Percentiles rank a stretch among this genome's conserved stretches.
phyloP scores from a whole-genome alignment of 2,329 filamentous ascomycete genomes.

The Chaetomiaceae sp. region DNA sequence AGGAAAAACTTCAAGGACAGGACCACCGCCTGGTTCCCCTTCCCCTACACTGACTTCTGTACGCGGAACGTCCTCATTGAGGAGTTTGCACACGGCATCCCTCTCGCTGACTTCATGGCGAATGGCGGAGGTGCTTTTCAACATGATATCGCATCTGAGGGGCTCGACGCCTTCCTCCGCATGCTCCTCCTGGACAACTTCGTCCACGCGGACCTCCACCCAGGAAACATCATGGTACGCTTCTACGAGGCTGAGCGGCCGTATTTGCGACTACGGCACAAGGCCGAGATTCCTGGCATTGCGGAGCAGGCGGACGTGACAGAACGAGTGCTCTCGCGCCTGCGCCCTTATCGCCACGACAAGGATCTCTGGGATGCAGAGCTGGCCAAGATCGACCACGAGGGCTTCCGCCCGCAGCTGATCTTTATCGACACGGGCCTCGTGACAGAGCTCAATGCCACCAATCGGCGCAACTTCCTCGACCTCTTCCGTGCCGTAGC shows the following conservation, averaged over 20 bases:
- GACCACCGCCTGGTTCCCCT: slow-evolving; percentile 94
- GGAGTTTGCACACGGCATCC: slow-evolving; percentile 92
- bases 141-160: slow-evolving; percentile 89
- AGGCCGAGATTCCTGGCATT: slow-evolving; percentile 24
- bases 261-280: slow-evolving; percentile 38
- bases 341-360: slow-evolving; percentile 62
- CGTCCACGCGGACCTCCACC: slow-evolving; percentile 91
- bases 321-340: slow-evolving; percentile 73
- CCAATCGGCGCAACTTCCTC: slow-evolving; percentile 84
- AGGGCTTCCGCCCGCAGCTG: slow-evolving; percentile 87
- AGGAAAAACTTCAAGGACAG: slow-evolving; percentile 84
- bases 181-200: slow-evolving; percentile 99
- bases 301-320: slow-evolving; percentile 65
- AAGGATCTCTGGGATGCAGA: slow-evolving; percentile 69
- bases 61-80: slow-evolving; percentile 90
- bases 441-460: slow-evolving; percentile 84
- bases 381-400: slow-evolving; percentile 68
- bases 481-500: slow-evolving; percentile 94
- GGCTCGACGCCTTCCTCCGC: slow-evolving; percentile 88
- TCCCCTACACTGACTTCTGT: slow-evolving; percentile 85
- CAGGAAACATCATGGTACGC: slow-evolving; percentile 98
- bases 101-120: slow-evolving; percentile 81
- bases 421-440: slow-evolving; percentile 97
- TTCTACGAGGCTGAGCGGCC: slow-evolving; percentile 82
- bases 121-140: slow-evolving; percentile 90